phyloP scores from a whole-genome alignment of 2,329 filamentous ascomycete species.

The Westerdykella ornata region DNA sequence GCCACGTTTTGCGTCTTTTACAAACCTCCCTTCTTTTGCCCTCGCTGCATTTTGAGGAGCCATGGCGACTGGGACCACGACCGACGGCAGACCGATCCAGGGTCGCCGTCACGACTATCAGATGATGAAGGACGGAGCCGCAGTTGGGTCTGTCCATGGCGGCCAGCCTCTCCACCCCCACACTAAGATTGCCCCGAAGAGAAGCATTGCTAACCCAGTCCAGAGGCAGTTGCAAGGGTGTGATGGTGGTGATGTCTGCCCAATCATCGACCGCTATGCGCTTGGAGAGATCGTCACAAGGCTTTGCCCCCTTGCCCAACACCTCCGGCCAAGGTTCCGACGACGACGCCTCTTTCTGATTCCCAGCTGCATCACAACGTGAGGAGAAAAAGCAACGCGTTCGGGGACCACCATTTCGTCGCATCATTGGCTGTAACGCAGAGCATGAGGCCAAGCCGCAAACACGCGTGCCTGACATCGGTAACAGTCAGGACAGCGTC shows the following conservation, averaged over 20 bases:
- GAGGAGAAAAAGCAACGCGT: slow-evolving; percentile 28
- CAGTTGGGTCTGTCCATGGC: slow-evolving; percentile 13
- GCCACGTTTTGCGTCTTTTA: slow-evolving; percentile 30
- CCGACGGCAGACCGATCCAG: slow-evolving; percentile 14
- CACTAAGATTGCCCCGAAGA: slow-evolving; percentile 29
- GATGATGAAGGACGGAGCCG: slow-evolving; percentile 28
- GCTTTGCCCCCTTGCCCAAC: slow-evolving; percentile 24
- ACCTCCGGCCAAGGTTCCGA: slow-evolving; percentile 31
- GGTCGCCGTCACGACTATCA: slow-evolving; percentile 25
- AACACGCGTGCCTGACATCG: slow-evolving; percentile 33
- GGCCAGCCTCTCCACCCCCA: slow-evolving; percentile 32
- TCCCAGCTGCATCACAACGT: slow-evolving; percentile 13
- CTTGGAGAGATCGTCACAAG: slow-evolving; percentile 35
- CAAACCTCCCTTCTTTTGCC: slow-evolving; percentile 12
- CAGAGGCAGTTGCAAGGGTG: slow-evolving; percentile 19
- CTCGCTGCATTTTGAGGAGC: slow-evolving; percentile 15
- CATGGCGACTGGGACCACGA: slow-evolving; percentile 27
- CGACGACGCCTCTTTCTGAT: slow-evolving; percentile 18
- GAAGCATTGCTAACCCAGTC: slow-evolving; percentile 23
- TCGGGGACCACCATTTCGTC: slow-evolving; percentile 19
- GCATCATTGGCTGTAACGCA: slow-evolving; percentile 21
- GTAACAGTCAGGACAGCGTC: slow-evolving; percentile 23
- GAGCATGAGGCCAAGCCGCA: slow-evolving; percentile 17
- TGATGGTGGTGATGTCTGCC: slow-evolving; percentile 26
- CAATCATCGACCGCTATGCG: slow-evolving; percentile 22